These are phyloP conservation scores for Lipomyces yamadae DNA, from an alignment of 805 yeast genomes.

Conservation along the genomic window DNA sequence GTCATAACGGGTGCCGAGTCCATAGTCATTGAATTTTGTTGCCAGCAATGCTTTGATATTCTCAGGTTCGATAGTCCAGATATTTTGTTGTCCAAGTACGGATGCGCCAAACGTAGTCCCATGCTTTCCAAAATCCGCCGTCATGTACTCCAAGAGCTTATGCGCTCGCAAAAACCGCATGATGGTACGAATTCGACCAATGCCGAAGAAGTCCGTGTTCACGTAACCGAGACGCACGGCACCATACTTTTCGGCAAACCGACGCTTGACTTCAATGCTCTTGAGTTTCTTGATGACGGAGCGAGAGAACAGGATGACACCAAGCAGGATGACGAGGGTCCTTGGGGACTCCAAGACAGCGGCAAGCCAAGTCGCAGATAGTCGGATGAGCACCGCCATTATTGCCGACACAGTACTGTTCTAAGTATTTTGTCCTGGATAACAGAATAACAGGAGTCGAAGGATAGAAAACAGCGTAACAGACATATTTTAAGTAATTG, in stretches of 20 bases:
- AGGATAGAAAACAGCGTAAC: not conserved
- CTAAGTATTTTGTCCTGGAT: not conserved
- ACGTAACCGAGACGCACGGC: constrained; percentile 1
- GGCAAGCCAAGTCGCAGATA: not conserved
- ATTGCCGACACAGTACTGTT: not conserved
- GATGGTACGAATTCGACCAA: not conserved
- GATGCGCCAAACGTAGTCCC: constrained; percentile 3
- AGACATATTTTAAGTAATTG: not conserved
- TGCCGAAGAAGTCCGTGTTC: constrained; percentile 8
- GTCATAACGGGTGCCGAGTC: constrained; percentile 42
- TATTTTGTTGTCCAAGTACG: constrained; percentile 9
- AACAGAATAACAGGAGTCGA: not conserved
- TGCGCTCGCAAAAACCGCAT: not conserved
- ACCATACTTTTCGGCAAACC: constrained; percentile 2
- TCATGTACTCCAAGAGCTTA: constrained; percentile 5
- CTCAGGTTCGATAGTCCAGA: constrained; percentile 42
- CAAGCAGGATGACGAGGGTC: not conserved
- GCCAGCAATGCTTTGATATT: constrained; percentile 46
- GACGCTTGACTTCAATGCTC: not conserved
- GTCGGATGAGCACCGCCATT: constrained; percentile 2
- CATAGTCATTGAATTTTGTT: constrained; percentile 45
- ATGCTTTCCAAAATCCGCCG: not conserved
- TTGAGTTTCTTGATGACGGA: not conserved
- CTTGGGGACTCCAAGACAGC: not conserved
- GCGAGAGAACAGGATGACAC: not conserved